Base-by-base conservation (phyloP, 805 yeast genomes). In the Pichia ethanolica region DNA sequence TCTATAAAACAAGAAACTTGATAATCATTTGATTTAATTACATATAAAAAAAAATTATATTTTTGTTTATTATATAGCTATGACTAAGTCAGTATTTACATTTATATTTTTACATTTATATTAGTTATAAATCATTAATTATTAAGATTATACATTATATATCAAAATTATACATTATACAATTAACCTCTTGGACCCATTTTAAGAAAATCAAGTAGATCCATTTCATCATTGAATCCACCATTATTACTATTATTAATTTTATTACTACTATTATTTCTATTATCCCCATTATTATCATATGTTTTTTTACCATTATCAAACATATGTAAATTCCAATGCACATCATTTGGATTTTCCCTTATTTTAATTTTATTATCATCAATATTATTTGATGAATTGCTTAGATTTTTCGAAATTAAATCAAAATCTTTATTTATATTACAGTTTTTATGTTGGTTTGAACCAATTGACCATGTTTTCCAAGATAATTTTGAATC, bases 131-230 rank as follows among this genome's bases (percentile, higher is more conserved):
- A 20, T 20, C 20, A 20, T 20, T 20, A 20, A 20, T 20, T 20
- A 20, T 20, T 20, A 20, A 20, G 20, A 20, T 20, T 20, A 20
- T 20, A 20, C 20, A 20, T 20, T 20, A 20, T 20, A 20, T 2
- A 20, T 85, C 35, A 75, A 79, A 50, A 66, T 61, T 3, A 91
- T 86, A 61, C 72, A 87, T 57, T 78, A 73, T 25, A 50, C 63
- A 42, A 13, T 37, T 20, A 45, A 9, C 35, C 26, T 53, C 53
- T 38, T 82, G 56, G 53, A 6, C 54, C 59, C 27, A 54, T 52
- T 27, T 52, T 55, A n/a, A 62, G 52, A 39, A 62, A 59, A 37
- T 52, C 53, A 47, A 54, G 48, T 11, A 62, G 36, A 49, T 62
- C 66, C 52, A 60, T 52, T 30, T 59, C 61, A 20, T 46, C 50